A percentile compares a stretch with the other conserved stretches of the same genome.
phyloP scores from a whole-genome alignment of 116 monocot genomes.

The Papilionanthe hybrid region DNA sequence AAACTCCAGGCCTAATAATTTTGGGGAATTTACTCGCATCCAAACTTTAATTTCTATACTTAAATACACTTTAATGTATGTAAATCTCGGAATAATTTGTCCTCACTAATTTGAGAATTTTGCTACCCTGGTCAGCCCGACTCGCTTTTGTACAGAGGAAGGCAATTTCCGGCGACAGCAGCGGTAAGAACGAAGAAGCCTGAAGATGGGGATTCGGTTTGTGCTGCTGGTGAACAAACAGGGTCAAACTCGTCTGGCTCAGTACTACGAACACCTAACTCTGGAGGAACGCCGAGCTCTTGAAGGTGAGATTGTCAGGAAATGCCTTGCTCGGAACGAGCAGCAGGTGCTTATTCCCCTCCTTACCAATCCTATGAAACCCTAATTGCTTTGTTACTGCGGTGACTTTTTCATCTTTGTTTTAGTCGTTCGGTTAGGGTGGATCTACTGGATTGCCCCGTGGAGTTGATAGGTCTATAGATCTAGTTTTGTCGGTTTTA shows the following conservation, averaged over 20 bases:
- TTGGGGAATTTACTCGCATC: too few relatives aligned
- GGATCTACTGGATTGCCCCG: not conserved
- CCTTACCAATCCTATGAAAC: not conserved
- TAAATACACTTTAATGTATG: too few relatives aligned
- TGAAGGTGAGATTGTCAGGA: conserved; percentile 95
- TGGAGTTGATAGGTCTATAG: not conserved
- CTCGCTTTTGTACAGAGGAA: not conserved
- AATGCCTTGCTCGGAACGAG: conserved; percentile 92
- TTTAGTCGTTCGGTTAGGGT: not conserved
- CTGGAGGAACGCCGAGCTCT: conserved; percentile 85
- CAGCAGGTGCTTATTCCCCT: conserved; percentile 55
- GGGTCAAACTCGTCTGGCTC: conserved; percentile 91
- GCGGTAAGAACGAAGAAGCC: not conserved
- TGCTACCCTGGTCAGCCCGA: too few relatives aligned
- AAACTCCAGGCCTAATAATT: too few relatives aligned
- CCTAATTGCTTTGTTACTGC: not conserved
- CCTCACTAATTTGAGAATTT: too few relatives aligned
- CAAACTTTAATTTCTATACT: too few relatives aligned
- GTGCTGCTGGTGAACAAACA: conserved; percentile 92
- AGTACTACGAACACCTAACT: conserved; percentile 98
- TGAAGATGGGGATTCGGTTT: conserved; percentile 67
- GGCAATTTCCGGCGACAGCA: not conserved
- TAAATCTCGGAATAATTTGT: too few relatives aligned
- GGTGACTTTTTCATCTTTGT: not conserved
- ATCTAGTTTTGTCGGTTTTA: not conserved